Conservation (phyloP, 306 rosid species). For the Vigna trinervia region DNA sequence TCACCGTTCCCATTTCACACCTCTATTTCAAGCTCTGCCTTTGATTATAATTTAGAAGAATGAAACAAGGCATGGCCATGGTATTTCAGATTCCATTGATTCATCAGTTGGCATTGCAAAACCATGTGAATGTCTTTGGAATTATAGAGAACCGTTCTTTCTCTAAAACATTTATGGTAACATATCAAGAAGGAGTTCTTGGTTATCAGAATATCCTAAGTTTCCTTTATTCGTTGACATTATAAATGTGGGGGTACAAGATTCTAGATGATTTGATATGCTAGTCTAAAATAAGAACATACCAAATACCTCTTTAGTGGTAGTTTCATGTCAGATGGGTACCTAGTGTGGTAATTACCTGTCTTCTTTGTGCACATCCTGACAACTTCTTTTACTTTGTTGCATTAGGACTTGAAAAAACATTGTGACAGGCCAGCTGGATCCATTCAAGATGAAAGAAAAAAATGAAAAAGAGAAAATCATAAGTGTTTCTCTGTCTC, state of each 20-base stretch:
- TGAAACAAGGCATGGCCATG: background rate
- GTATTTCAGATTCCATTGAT: background rate
- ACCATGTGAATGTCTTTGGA: background rate
- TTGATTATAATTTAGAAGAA: background rate
- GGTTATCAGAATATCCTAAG: background rate
- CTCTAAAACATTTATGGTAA: background rate
- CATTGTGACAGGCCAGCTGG: slow-evolving; percentile 79
- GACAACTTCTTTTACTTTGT: slow-evolving; percentile 59
- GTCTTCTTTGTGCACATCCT: slow-evolving; percentile 53
- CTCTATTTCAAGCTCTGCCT: background rate
- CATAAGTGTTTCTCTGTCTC: slow-evolving; percentile 49
- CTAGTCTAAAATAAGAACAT: background rate
- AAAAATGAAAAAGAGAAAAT: slow-evolving; percentile 38
- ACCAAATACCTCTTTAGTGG: slow-evolving; percentile 13
- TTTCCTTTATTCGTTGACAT: slow-evolving; percentile 5
- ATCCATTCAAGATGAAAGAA: slow-evolving; percentile 56
- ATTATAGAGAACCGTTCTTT: background rate
- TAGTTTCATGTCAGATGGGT: slow-evolving; percentile 19
- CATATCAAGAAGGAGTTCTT: slow-evolving; percentile 1
- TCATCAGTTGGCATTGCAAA: background rate
- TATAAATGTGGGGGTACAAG: slow-evolving; percentile 11
- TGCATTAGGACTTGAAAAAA: slow-evolving; percentile 79
- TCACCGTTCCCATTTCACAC: background rate
- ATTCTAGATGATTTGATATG: slow-evolving; percentile 13
- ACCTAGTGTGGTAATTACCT: slow-evolving; percentile 39